These are phyloP conservation scores for Lablab purpureus DNA, from an alignment of 306 rosid species.

Conservation along the genomic window DNA sequence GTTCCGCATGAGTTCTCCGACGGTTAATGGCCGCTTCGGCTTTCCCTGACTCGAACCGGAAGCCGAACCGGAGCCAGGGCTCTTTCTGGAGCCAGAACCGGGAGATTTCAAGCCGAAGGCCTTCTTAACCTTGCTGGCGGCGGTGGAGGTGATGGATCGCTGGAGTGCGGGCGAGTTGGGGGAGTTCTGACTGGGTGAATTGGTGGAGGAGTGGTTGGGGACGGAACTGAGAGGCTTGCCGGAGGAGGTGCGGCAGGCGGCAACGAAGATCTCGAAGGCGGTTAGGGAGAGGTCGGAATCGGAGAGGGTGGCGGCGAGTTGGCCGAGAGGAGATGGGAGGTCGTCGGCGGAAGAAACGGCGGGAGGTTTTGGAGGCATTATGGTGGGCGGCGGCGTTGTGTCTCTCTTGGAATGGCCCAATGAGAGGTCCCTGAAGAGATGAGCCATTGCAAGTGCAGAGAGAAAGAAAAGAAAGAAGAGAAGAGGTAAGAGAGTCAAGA, in stretches of 20 bases:
- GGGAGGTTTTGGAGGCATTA: conserved; percentile 49
- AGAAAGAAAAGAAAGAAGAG: conserved; percentile 15
- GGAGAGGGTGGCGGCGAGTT: conserved; percentile 70
- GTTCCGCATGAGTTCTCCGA: conserved; percentile 93
- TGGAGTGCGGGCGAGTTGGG: conserved; percentile 67
- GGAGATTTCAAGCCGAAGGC: conserved; percentile 94
- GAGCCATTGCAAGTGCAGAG: conserved; percentile 66
- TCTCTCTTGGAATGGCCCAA: conserved; percentile 93
- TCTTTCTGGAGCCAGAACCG: conserved; percentile 83
- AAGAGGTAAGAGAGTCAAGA: conserved; percentile 35
- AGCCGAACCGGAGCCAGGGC: conserved; percentile 66
- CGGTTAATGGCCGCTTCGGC: conserved; percentile 76
- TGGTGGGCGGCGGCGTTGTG: conserved; percentile 40
- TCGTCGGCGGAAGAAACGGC: conserved; percentile 44
- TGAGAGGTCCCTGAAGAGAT: conserved; percentile 88
- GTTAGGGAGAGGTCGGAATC: conserved; percentile 81
- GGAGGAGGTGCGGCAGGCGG: conserved; percentile 89
- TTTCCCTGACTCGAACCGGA: conserved; percentile 66
- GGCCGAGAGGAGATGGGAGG: conserved; percentile 91
- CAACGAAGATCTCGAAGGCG: conserved; percentile 97
- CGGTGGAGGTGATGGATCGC: conserved; percentile 92
- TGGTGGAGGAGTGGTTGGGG: conserved; percentile 50
- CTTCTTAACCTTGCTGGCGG: conserved; percentile 98
- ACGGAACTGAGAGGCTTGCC: conserved; percentile 72
- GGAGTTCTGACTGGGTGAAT: conserved; percentile 61